Conservation (phyloP, 192 early-diverging fungal genomes). For the Backusella morwellensis region DNA sequence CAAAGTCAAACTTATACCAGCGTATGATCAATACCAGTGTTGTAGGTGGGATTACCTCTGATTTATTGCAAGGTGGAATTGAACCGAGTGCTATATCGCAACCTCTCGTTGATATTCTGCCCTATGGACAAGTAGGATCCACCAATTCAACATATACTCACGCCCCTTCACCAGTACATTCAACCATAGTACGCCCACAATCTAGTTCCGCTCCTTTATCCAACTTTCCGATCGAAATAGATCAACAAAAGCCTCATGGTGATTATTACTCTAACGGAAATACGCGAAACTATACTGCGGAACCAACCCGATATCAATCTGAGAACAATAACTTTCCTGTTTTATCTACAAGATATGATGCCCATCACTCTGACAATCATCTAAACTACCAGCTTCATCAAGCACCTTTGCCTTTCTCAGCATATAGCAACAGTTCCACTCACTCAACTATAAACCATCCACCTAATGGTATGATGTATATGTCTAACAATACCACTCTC, state of each 20-base stretch:
- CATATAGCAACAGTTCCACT: neutral
- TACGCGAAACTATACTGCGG: slow-evolving; percentile 4
- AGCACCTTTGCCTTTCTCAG: neutral
- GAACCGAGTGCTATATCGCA: neutral
- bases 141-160: neutral
- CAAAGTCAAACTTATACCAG: slow-evolving; percentile 14
- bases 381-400: neutral
- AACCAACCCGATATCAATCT: neutral
- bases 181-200: neutral
- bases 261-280: neutral
- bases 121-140: neutral
- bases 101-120: neutral
- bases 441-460: neutral
- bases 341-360: neutral
- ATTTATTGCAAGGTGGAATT: slow-evolving; percentile 1
- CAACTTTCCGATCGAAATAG: neutral
- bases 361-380: neutral
- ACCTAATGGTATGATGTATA: neutral
- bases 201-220: neutral
- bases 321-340: neutral
- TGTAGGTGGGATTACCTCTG: slow-evolving; percentile 24
- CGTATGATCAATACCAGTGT: slow-evolving; percentile 26
- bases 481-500: neutral
- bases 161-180: neutral
- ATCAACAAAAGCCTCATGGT: neutral